Evolutionary conservation across 106 monocot genomes (phyloP), one percentile per base, ranked within the genome.

Genomic region (Gastrodia elata): DNA sequence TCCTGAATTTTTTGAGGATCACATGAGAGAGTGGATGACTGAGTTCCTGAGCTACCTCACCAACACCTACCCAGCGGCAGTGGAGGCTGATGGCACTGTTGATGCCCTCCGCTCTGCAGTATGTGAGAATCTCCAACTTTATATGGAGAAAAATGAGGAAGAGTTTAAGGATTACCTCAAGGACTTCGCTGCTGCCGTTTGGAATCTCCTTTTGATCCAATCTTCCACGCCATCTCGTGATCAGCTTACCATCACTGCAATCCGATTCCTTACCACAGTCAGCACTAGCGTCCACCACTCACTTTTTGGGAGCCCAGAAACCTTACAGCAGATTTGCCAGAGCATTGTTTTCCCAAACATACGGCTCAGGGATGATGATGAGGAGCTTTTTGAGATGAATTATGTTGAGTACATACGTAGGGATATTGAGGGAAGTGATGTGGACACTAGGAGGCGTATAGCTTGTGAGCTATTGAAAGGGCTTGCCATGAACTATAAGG

Each of bases 141-240:
- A 98, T 75, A 93, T 98, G 91, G 88, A 93, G 88, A 98, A 85
- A 73, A 88, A 93, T 41, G 97, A 98, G 74, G 97, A 98, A 78
- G 97, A 98, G 77, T 98, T 98, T 78, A 79, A 79, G 75, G 82
- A 73, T 38, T 98, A 91, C 44, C 71, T 98, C n/a, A 57, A 74
- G 41, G 97, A 78, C 35, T 98, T 98, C 20, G 93, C 88, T 15
- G 79, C 78, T 24, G 86, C 91, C 0, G 93, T 93, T 4, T 98
- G 91, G 84, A 81, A 64, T n/a, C 80, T 98, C 8, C 78, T 98
- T 10, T 84, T 79, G 77, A 83, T 68, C 0, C 55, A 80, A 0
- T 64, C 82, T 4, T 37, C 72, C 44, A 82, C 97, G 0, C 72
- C 80, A 0, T 78, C 88, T 3, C 78, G 96, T n/a, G 97, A 91